Base-by-base conservation (phyloP, 768 basidiomycete genomes). In the Coprinopsis strossmayeri region DNA sequence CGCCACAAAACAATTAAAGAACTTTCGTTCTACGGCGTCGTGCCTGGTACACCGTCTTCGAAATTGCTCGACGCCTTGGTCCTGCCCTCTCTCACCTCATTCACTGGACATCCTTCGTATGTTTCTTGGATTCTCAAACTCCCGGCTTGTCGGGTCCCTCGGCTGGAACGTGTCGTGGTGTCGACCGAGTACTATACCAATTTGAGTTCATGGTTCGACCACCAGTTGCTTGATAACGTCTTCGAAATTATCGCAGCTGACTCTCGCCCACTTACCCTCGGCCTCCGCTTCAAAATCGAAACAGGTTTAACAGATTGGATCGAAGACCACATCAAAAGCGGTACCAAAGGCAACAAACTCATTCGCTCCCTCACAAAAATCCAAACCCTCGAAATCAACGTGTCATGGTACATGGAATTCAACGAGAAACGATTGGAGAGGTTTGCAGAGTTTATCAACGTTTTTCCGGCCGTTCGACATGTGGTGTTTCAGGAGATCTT, bases 371-470 rank as follows among this genome's bases (percentile, higher is more conserved):
- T 45, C n/a, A 27, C 25, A 5, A 27, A 7, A 3, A 45, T 45
- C 25, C 27, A 20, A n/a, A 27, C 5, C 3, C 43, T 45, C 28
- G 43, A 45, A 3, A 3, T 45, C n/a, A 12, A 17, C 25, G n/a
- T 30, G 7, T 45, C 43, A 3, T 45, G 43, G 43, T 45, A 45
- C 30, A 45, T 45, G 43, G 28, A 7, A 5, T 32, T 45, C 43
- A 32, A 7, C 10, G 5, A 3, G 26, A 13, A 28, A 4, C 5
- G n/a, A 20, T 20, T 45, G 7, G 17, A 45, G 4, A 17, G 27
- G 9, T 4, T 45, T 4, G 15, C 43, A 18, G 15, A 4, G 15
- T 45, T 45, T 18, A 32, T 45, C 25, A 32, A 45, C 27, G 18
- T 27, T 15, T 45, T 45, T 20, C 43, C 43, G 3, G 21, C 12